Evolutionary conservation across 2,329 filamentous ascomycete species (phyloP), one percentile per base, ranked within the genome.

Genomic region (Trichoderma harzianum): DNA sequence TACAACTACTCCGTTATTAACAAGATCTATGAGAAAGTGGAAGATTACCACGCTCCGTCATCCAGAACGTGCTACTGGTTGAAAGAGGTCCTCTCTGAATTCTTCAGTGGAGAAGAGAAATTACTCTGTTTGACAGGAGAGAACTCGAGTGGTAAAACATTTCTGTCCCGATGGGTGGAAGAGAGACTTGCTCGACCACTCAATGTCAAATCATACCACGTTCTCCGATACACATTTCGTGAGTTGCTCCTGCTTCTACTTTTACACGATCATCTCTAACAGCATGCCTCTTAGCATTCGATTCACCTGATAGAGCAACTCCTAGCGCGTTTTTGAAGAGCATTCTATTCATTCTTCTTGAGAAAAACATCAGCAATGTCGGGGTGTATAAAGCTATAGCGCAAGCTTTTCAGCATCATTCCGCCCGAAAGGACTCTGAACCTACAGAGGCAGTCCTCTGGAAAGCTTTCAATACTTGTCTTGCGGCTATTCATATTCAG

Each of bases 51-150:
- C 18, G 77, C 80, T 43, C 79, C 81, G 0, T 78, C 81, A 0
- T 81, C 83, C 32, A 82, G 81, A 58, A 83, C 82, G 0, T 83
- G 82, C 71, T 77, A 80, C 47, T 84, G 82, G 82, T 76, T 83
- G 60, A 79, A 80, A 72, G 75, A 75, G 2, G 76, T 78, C 32
- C 74, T 84, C 3, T 73, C 77, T 1, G 78, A 81, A 6, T 84
- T 83, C 72, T 75, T 83, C 18, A 72, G 77, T 18, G 77, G 79
- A 62, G 75, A 76, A 1, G 78, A 82, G 5, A 80, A 80, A 60
- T 72, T 82, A 0, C 73, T 84, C 18, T 79, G 78, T 11, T 75
- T 84, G 34, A 81, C 79, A 6, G 81, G 81, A 1, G 76, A 74
- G 11, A 73, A 78, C 1, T 81, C 81, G 0, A 77, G 77, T 4